Evolutionary conservation across 257 asterid genomes (phyloP).

Genomic region (Fraxinus anomala): DNA sequence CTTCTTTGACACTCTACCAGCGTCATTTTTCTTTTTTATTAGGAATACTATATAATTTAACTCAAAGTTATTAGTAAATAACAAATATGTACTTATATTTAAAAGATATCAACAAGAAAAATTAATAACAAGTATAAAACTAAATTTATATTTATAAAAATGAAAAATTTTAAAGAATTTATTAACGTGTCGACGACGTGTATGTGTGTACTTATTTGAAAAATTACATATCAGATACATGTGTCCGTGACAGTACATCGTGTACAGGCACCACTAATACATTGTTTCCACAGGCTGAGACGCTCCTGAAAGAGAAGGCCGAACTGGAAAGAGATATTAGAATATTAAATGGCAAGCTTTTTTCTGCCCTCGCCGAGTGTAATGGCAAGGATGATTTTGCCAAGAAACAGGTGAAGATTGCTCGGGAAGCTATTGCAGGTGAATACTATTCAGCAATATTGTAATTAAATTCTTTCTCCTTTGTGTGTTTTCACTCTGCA

Average conservation of each 20-base stretch:
- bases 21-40: too few relatives aligned
- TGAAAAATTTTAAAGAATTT: too few relatives aligned
- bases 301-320: constrained; percentile 50
- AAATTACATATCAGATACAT: too few relatives aligned
- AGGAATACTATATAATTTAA: too few relatives aligned
- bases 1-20: too few relatives aligned
- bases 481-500: not conserved
- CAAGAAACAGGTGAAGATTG: constrained; percentile 73
- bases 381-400: constrained; percentile 60
- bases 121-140: too few relatives aligned
- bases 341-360: constrained; percentile 55
- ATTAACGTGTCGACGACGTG: too few relatives aligned
- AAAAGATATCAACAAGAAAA: too few relatives aligned
- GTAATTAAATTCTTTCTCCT: not conserved
- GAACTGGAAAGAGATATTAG: constrained; percentile 59
- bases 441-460: constrained; percentile 14
- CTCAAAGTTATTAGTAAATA: too few relatives aligned
- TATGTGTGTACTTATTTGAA: too few relatives aligned
- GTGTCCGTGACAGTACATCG: not conserved
- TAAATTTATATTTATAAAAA: too few relatives aligned
- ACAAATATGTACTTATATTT: too few relatives aligned
- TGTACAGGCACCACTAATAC: not conserved
- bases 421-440: constrained; percentile 93
- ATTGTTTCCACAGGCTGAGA: constrained; percentile 38
- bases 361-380: constrained; percentile 63